phyloP scores from a whole-genome alignment of 352 stramenopile species.

The Phytophthora sojae region DNA sequence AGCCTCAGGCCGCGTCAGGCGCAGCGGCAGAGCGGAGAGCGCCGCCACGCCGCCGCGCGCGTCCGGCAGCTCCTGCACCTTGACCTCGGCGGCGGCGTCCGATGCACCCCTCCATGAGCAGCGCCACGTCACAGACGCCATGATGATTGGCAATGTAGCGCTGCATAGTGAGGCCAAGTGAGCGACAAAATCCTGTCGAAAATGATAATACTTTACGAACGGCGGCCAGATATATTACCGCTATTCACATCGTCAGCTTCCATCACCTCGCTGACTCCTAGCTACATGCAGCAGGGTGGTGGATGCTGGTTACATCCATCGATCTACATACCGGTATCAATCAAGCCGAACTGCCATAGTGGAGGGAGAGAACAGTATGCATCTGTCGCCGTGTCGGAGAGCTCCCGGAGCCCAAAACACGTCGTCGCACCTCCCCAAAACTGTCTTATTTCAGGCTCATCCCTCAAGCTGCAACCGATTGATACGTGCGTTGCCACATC shows the following conservation, averaged over 20 bases:
- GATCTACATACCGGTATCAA: background rate
- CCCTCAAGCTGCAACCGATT: constrained; percentile 5
- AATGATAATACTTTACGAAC: background rate
- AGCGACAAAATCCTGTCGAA: constrained; percentile 21
- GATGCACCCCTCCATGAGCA: constrained; percentile 18
- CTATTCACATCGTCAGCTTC: background rate
- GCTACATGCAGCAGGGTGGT: too few species aligned
- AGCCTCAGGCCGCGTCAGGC: constrained; percentile 20
- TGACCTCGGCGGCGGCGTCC: constrained; percentile 5
- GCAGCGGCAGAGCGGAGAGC: constrained; percentile 30
- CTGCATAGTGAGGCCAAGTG: constrained; percentile 29
- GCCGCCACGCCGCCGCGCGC: constrained; percentile 10
- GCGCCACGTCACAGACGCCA: constrained; percentile 34
- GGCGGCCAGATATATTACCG: background rate
- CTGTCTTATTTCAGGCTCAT: background rate
- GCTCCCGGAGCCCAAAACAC: constrained; percentile 7
- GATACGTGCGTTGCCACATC: background rate
- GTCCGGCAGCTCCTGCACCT: constrained; percentile 1
- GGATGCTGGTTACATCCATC: background rate
- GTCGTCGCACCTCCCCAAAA: background rate
- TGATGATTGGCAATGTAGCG: constrained; percentile 18
- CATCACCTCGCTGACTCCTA: background rate
- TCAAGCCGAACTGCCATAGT: background rate
- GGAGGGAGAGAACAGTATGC: background rate
- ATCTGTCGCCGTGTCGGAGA: background rate